phyloP scores from a whole-genome alignment of 805 yeast genomes.

The Kurtzmaniella cleridarum region DNA sequence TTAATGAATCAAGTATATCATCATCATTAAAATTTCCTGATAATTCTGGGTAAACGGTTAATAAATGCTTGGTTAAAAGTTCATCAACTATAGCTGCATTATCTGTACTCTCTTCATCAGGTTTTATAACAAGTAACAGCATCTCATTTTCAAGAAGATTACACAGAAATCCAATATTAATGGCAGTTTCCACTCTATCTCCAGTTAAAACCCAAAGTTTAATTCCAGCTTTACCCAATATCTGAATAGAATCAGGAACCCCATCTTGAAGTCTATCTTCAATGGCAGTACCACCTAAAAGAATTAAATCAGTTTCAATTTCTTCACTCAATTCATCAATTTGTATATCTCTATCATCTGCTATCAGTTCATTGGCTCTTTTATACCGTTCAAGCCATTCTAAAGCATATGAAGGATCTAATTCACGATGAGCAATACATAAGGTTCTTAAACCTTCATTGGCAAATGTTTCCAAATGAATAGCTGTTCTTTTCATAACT shows the following conservation, averaged over 20 bases:
- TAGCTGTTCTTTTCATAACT: slow-evolving; percentile 51
- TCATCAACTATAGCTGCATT: slow-evolving; percentile 28
- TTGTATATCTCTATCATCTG: slow-evolving; percentile 50
- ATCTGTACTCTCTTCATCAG: slow-evolving; percentile 51
- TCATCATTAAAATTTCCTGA: slow-evolving; percentile 25
- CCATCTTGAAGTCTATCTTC: slow-evolving; percentile 77
- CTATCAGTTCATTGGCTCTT: slow-evolving; percentile 52
- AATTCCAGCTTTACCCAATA: slow-evolving; percentile 66
- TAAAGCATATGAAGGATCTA: slow-evolving; percentile 40
- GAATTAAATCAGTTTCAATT: slow-evolving; percentile 50
- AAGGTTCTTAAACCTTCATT: slow-evolving; percentile 75
- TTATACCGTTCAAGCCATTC: slow-evolving; percentile 54
- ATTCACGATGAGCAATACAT: slow-evolving; percentile 56
- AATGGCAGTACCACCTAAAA: slow-evolving; percentile 78
- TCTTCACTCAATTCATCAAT: slow-evolving; percentile 53
- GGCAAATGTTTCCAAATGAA: slow-evolving; percentile 64
- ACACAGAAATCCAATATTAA: slow-evolving; percentile 77
- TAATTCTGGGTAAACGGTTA: slow-evolving; percentile 39
- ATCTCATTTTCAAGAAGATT: slow-evolving; percentile 61
- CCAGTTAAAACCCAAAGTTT: slow-evolving; percentile 83
- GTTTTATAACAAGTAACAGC: slow-evolving; percentile 62
- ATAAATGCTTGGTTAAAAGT: slow-evolving; percentile 43
- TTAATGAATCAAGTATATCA: slow-evolving; percentile 27
- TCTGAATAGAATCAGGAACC: slow-evolving; percentile 68
- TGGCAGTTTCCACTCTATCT: slow-evolving; percentile 79